Conservation (phyloP, 176 grass and related monocot genomes). For the Tillandsia fasciculata region DNA sequence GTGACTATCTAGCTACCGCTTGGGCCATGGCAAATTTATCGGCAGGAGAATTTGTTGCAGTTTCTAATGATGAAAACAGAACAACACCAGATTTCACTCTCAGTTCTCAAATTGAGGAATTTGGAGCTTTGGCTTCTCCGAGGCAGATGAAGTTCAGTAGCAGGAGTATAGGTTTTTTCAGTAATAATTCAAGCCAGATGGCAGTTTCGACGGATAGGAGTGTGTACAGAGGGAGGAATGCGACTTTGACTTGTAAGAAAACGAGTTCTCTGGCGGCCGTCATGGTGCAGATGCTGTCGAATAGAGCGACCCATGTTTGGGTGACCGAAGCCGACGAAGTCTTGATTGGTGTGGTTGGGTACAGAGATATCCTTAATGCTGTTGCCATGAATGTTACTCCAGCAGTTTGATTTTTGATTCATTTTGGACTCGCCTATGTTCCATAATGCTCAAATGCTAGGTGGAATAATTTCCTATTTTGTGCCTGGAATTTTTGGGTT, state of each 20-base stretch:
- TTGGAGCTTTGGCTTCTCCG: not conserved
- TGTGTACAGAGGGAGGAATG: slow-evolving; percentile 30
- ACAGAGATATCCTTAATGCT: slow-evolving; percentile 38
- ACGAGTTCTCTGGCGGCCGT: slow-evolving; percentile 53
- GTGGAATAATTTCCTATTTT: too few relatives aligned
- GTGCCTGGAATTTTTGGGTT: too few relatives aligned
- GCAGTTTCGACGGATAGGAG: slow-evolving; percentile 7
- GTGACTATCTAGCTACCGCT: slow-evolving; percentile 33
- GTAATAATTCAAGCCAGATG: slow-evolving; percentile 15
- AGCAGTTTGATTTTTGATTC: slow-evolving; percentile 15
- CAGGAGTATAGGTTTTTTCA: slow-evolving; percentile 29
- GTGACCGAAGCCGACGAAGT: slow-evolving; percentile 25
- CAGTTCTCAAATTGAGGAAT: not conserved
- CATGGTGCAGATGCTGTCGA: slow-evolving; percentile 59
- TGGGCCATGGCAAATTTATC: slow-evolving; percentile 45
- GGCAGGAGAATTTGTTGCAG: slow-evolving; percentile 25
- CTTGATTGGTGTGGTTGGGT: slow-evolving; percentile 51
- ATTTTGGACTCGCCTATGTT: not conserved
- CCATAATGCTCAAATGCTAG: too few relatives aligned
- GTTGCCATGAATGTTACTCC: slow-evolving; percentile 29
- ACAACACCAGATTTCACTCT: slow-evolving; percentile 2
- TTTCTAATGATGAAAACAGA: slow-evolving; percentile 6
- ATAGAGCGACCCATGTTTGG: slow-evolving; percentile 49
- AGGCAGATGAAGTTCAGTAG: slow-evolving; percentile 19
- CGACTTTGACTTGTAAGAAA: slow-evolving; percentile 37